A percentile compares a stretch with the other conserved stretches of the same genome.
Evolutionary conservation across 306 rosid species (phyloP).

Genomic region (Canavalia ensiformis): DNA sequence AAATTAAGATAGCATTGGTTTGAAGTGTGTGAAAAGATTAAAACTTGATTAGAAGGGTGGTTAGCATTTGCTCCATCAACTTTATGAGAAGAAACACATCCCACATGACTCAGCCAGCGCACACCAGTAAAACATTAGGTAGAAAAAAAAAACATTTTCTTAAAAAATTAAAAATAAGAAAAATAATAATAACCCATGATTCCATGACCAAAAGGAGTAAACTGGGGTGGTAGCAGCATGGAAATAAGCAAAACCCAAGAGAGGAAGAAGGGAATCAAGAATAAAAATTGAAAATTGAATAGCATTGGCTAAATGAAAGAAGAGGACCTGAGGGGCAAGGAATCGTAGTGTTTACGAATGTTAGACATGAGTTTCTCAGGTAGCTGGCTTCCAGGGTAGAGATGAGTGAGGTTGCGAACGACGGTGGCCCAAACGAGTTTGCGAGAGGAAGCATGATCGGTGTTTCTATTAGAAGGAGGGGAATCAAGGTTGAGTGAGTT

Average conservation of each 20-base stretch:
- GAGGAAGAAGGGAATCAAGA: no score
- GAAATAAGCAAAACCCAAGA: no score
- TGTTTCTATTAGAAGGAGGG: constrained; percentile 36
- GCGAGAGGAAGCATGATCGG: constrained; percentile 19
- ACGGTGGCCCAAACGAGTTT: constrained; percentile 84
- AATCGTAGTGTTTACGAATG: constrained; percentile 89
- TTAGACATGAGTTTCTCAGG: constrained; percentile 91
- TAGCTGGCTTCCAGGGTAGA: constrained; percentile 88
- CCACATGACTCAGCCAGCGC: no score
- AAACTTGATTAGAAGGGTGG: constrained; percentile 15
- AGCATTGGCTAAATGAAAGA: no score
- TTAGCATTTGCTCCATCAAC: neutral
- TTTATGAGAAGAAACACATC: no score
- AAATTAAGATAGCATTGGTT: neutral
- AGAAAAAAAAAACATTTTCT: no score
- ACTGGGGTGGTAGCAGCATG: no score
- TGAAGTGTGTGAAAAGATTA: neutral
- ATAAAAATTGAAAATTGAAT: no score
- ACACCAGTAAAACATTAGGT: no score
- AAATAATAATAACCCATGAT: no score
- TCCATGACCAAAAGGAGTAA: no score
- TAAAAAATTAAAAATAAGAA: no score
- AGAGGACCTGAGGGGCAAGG: constrained; percentile 81
- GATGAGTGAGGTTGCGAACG: constrained; percentile 81
- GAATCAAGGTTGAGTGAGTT: constrained; percentile 76